Conservation (phyloP, 1,284 basidiomycete species). For the Pseudozyma hubeiensis region DNA sequence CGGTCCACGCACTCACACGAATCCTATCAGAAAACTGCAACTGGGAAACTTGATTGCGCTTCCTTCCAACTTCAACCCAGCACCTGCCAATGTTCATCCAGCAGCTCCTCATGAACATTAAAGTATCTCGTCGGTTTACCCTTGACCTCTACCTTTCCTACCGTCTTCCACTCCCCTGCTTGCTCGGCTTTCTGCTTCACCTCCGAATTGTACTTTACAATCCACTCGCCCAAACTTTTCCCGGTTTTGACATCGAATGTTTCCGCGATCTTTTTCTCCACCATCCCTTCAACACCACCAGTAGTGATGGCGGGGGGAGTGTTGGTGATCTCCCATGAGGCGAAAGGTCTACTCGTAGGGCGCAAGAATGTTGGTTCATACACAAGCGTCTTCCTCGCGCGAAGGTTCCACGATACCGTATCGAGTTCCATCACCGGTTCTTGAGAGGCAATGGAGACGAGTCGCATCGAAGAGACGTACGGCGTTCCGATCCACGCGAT, state of each 20-base stretch:
- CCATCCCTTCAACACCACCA: neutral
- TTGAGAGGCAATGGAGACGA: slow-evolving; percentile 12
- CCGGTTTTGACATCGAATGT: slow-evolving; percentile 71
- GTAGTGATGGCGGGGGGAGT: slow-evolving; percentile 28
- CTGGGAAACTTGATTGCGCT: too few relatives aligned
- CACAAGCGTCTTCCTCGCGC: slow-evolving; percentile 76
- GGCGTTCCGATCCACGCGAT: slow-evolving; percentile 78
- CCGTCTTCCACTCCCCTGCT: slow-evolving; percentile 69
- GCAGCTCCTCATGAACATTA: slow-evolving; percentile 83
- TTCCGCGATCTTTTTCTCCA: slow-evolving; percentile 50
- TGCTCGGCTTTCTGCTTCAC: slow-evolving; percentile 73
- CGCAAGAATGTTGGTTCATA: slow-evolving; percentile 80
- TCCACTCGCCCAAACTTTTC: slow-evolving; percentile 78
- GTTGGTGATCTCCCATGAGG: slow-evolving; percentile 74
- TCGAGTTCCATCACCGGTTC: slow-evolving; percentile 70
- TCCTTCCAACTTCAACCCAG: slow-evolving; percentile 25
- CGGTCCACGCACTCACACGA: too few relatives aligned
- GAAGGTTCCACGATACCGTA: slow-evolving; percentile 77
- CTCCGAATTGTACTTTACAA: slow-evolving; percentile 76
- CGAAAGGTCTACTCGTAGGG: slow-evolving; percentile 78
- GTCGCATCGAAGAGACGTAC: slow-evolving; percentile 72
- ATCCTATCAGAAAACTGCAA: too few relatives aligned
- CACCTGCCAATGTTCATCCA: slow-evolving; percentile 70
- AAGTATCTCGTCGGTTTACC: slow-evolving; percentile 74
- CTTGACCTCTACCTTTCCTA: slow-evolving; percentile 37